These are phyloP conservation scores for Curvularia lunata DNA, from an alignment of 2,329 filamentous ascomycete genomes.

Conservation along the genomic window DNA sequence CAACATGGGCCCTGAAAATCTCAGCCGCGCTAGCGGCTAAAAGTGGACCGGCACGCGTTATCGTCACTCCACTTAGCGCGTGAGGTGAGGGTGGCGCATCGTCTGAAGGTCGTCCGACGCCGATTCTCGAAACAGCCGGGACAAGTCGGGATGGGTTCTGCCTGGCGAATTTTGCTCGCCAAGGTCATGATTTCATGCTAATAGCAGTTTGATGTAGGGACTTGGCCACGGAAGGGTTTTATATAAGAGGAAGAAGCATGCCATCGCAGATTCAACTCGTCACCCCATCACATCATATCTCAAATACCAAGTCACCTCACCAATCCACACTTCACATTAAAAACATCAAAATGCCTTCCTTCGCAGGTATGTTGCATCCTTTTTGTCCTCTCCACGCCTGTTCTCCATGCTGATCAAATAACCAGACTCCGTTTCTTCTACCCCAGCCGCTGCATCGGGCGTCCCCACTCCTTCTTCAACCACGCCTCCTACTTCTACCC, in stretches of 20 bases:
- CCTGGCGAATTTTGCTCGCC: constrained; percentile 20
- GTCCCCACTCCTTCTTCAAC: constrained; percentile 29
- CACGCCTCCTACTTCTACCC: constrained; percentile 22
- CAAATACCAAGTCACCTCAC: neutral
- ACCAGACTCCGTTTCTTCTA: constrained; percentile 34
- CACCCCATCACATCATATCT: neutral
- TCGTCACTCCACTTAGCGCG: constrained; percentile 29
- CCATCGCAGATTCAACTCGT: neutral
- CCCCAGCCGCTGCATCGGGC: constrained; percentile 29
- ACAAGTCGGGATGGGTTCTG: constrained; percentile 28
- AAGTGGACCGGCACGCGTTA: constrained; percentile 31
- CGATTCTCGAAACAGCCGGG: constrained; percentile 21
- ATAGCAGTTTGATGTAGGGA: constrained; percentile 16
- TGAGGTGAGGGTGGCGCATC: constrained; percentile 29
- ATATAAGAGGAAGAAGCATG: constrained; percentile 20
- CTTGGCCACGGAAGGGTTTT: constrained; percentile 14
- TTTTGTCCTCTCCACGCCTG: neutral
- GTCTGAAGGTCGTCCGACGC: constrained; percentile 34
- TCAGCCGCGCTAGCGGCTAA: constrained; percentile 32
- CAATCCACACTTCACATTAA: neutral
- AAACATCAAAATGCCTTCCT: constrained; percentile 26
- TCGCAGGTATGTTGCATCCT: constrained; percentile 21
- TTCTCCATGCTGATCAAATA: constrained; percentile 3
- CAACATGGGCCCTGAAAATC: constrained; percentile 32
- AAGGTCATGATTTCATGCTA: constrained; percentile 18